Evolutionary conservation across 164 flowering plant genomes (phyloP).

Genomic region (Berberis vulgaris): DNA sequence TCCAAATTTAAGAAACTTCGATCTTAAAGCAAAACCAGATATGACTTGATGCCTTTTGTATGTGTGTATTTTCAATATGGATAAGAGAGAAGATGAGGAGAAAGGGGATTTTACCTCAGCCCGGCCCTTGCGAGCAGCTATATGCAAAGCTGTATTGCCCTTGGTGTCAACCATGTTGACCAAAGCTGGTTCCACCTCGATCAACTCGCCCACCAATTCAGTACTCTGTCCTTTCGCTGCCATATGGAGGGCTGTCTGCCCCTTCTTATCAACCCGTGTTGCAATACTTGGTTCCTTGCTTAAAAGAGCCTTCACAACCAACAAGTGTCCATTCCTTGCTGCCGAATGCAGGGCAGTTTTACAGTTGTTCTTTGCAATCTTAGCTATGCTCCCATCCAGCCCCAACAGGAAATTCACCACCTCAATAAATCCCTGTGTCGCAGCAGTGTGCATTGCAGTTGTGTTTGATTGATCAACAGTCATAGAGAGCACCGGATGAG

Average conservation of each 20-base stretch:
- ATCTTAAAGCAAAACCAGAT: no score
- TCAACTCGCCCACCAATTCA: constrained; percentile 68
- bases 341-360: constrained; percentile 91
- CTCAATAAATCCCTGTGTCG: constrained; percentile 71
- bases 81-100: not conserved
- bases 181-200: constrained; percentile 41
- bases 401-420: constrained; percentile 66
- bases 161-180: constrained; percentile 75
- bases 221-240: constrained; percentile 77
- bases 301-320: constrained; percentile 58
- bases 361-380: constrained; percentile 82
- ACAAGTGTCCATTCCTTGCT: constrained; percentile 80
- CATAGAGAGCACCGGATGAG: constrained; percentile 72
- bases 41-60: no score
- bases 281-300: constrained; percentile 47
- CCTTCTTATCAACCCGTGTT: constrained; percentile 70
- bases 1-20: no score
- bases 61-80: no score
- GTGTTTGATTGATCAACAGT: constrained; percentile 81
- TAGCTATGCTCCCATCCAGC: constrained; percentile 47
- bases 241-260: constrained; percentile 98
- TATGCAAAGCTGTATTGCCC: constrained; percentile 79
- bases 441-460: constrained; percentile 87
- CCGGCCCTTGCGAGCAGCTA: constrained; percentile 76
- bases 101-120: constrained; percentile 37